Conservation (phyloP, 768 basidiomycete genomes). For the Calocybe gangraenosa region DNA sequence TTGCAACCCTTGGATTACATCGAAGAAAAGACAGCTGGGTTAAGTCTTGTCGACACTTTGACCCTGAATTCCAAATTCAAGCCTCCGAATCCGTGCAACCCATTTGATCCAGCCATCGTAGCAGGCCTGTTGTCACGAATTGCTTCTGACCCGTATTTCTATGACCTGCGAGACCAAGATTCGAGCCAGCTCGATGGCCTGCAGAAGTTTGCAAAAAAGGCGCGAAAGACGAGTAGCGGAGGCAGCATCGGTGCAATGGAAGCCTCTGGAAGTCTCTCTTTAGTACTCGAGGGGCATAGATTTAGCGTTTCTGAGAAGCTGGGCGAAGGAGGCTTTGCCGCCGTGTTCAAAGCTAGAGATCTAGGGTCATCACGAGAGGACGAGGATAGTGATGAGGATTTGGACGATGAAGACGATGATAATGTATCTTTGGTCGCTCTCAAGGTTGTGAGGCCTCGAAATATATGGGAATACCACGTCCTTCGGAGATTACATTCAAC, state of each 20-base stretch:
- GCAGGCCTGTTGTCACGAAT: slow-evolving; percentile 60
- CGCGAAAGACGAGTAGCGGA: slow-evolving; percentile 38
- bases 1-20: slow-evolving; percentile 27
- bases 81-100: slow-evolving; percentile 86
- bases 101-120: slow-evolving; percentile 67
- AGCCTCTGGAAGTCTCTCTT: slow-evolving; percentile 37
- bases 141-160: slow-evolving; percentile 55
- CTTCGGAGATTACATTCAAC: slow-evolving; percentile 72
- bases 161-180: slow-evolving; percentile 52
- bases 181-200: slow-evolving; percentile 61
- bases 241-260: slow-evolving; percentile 29
- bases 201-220: slow-evolving; percentile 64
- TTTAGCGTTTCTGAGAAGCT: slow-evolving; percentile 82
- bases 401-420: slow-evolving; percentile 55
- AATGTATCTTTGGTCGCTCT: slow-evolving; percentile 66
- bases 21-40: slow-evolving; percentile 59
- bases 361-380: slow-evolving; percentile 44
- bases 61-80: slow-evolving; percentile 60
- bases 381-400: slow-evolving; percentile 49
- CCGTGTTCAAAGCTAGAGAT: slow-evolving; percentile 84
- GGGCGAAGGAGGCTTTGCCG: slow-evolving; percentile 95
- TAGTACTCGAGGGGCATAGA: slow-evolving; percentile 59
- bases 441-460: slow-evolving; percentile 87
- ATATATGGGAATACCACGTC: slow-evolving; percentile 90
- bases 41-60: slow-evolving; percentile 64